Conservation (phyloP, 768 basidiomycete species). For the Kwoniella bestiolae region DNA sequence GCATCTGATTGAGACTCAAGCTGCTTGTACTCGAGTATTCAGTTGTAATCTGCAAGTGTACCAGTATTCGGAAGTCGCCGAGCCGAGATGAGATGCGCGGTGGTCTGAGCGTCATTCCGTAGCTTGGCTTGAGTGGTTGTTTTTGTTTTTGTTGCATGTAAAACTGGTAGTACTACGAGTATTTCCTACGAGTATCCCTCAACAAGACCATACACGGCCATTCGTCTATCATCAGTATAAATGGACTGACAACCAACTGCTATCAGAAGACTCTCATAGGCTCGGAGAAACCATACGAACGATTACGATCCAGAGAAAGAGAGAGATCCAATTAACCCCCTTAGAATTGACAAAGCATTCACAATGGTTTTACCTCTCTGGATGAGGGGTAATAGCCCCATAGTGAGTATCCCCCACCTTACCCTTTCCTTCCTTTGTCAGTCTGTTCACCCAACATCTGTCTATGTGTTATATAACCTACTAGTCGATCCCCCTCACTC, state of each 20-base stretch:
- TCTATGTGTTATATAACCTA: too few species aligned
- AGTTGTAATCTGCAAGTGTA: neutral
- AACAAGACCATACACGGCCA: too few species aligned
- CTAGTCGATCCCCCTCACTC: conserved; percentile 18
- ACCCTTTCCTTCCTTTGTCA: too few species aligned
- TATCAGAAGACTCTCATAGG: too few species aligned
- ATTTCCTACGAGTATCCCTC: too few species aligned
- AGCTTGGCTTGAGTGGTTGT: too few species aligned
- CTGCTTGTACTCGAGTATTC: neutral
- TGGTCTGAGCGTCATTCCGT: too few species aligned
- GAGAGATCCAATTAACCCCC: neutral
- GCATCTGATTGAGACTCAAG: neutral
- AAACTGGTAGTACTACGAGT: too few species aligned
- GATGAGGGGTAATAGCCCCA: conserved; percentile 22
- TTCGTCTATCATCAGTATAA: too few species aligned
- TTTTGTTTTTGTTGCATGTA: too few species aligned
- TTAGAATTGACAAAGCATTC: neutral
- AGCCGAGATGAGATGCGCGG: neutral
- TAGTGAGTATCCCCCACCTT: conserved; percentile 31
- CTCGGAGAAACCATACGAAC: too few species aligned
- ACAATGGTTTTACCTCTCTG: conserved; percentile 29
- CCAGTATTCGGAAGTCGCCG: neutral
- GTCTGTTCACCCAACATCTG: neutral
- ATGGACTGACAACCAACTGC: too few species aligned
- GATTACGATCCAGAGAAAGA: neutral